phyloP scores from a whole-genome alignment of 306 rosid species.

The Dalbergia cochinchinensis region DNA sequence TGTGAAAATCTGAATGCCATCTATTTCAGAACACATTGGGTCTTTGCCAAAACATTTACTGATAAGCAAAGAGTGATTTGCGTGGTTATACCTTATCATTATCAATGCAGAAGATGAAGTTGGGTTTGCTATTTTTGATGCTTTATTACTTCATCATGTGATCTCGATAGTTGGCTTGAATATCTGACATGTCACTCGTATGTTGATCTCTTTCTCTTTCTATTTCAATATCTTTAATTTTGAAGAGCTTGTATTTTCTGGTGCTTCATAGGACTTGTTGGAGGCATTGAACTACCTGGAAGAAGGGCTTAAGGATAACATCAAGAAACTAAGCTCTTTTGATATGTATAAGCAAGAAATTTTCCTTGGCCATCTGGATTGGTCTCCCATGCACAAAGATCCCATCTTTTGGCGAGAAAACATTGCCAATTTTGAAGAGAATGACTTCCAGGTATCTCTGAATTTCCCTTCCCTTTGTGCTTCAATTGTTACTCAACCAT shows the following conservation, averaged over 20 bases:
- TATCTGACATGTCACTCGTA: not conserved
- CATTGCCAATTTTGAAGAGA: constrained; percentile 83
- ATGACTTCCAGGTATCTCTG: constrained; percentile 85
- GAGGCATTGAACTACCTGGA: constrained; percentile 89
- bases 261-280: constrained; percentile 74
- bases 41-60: too few species aligned
- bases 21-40: too few species aligned
- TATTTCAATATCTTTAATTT: not conserved
- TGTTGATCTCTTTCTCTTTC: constrained; percentile 5
- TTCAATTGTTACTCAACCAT: constrained; percentile 6
- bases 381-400: constrained; percentile 99
- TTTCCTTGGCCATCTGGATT: constrained; percentile 93
- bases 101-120: too few species aligned
- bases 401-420: constrained; percentile 94
- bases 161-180: not conserved
- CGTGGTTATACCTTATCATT: too few species aligned
- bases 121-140: too few species aligned
- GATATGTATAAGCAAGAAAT: constrained; percentile 97
- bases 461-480: constrained; percentile 19
- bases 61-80: too few species aligned
- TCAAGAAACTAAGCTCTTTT: constrained; percentile 88
- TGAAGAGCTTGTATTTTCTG: constrained; percentile 24
- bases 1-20: too few species aligned
- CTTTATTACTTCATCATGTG: too few species aligned
- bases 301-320: constrained; percentile 87